Evolutionary conservation across 306 rosid species (phyloP).

Genomic region (Hippophae rhamnoides): DNA sequence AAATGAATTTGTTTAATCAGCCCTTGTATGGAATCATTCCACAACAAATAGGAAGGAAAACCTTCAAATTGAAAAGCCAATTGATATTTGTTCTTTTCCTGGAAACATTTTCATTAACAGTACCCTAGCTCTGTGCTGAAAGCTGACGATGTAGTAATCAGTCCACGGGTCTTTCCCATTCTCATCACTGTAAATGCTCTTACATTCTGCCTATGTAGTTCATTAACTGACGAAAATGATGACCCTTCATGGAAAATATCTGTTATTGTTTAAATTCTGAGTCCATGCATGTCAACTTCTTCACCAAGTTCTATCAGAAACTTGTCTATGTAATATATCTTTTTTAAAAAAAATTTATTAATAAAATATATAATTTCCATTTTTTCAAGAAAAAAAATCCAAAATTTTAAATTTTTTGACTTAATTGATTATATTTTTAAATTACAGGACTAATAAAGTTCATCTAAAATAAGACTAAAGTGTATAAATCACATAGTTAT

Average conservation of each 20-base stretch:
- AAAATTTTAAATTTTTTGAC: too few relatives aligned
- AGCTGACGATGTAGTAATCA: background rate
- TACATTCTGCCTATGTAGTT: background rate
- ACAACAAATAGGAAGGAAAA: slow-evolving; percentile 16
- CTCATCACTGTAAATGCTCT: background rate
- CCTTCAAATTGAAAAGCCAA: slow-evolving; percentile 6
- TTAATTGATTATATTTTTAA: too few relatives aligned
- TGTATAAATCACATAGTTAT: too few relatives aligned
- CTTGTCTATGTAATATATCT: too few relatives aligned
- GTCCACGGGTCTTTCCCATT: background rate
- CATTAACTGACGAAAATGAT: background rate
- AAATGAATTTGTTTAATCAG: slow-evolving; percentile 37
- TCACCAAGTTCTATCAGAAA: too few relatives aligned
- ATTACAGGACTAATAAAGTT: too few relatives aligned
- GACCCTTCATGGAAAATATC: background rate
- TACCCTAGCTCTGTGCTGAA: background rate
- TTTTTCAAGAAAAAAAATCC: too few relatives aligned
- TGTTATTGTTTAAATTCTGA: too few relatives aligned
- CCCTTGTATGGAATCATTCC: slow-evolving; percentile 16
- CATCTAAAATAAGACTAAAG: too few relatives aligned
- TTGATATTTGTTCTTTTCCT: background rate
- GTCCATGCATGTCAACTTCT: too few relatives aligned
- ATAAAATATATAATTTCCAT: too few relatives aligned
- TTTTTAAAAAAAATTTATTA: too few relatives aligned
- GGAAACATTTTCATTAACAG: slow-evolving; percentile 3